A percentile compares a stretch with the other conserved stretches of the same genome.
These are phyloP conservation scores for Geotrichum candidum DNA, from an alignment of 1,139 yeast genomes.

Conservation along the genomic window DNA sequence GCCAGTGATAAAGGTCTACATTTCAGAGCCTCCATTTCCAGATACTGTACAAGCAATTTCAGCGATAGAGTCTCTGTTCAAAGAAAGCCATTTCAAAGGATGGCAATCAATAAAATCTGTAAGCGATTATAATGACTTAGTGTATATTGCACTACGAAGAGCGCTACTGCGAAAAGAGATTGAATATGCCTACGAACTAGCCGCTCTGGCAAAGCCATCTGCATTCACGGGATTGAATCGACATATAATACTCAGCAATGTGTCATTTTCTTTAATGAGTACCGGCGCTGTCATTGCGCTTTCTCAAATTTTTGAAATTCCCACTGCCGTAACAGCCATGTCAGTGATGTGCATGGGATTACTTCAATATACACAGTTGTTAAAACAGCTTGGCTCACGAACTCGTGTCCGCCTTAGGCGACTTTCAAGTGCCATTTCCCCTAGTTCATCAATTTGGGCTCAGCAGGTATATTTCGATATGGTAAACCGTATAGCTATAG, in stretches of 20 bases:
- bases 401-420: neutral
- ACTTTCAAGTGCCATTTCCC: neutral
- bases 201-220: neutral
- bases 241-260: slow-evolving; percentile 1
- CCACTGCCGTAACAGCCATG: neutral
- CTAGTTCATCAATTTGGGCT: neutral
- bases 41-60: slow-evolving; percentile 2
- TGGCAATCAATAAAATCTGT: neutral
- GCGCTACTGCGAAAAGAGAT: slow-evolving; percentile 7
- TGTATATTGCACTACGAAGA: slow-evolving; percentile 8
- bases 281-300: neutral
- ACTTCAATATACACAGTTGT: neutral
- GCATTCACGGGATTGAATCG: neutral
- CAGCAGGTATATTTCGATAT: slow-evolving; percentile 4
- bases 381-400: neutral
- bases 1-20: neutral
- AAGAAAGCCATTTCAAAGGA: neutral
- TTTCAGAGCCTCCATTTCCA: slow-evolving; percentile 13
- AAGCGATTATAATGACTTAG: neutral
- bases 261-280: neutral
- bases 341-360: neutral
- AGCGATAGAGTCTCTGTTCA: neutral
- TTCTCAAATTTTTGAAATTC: neutral
- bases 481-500: slow-evolving; percentile 9
- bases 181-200: slow-evolving; percentile 6